These are phyloP conservation scores for Zygoascus meyerae DNA, from an alignment of 1,139 yeast species.

Conservation along the genomic window DNA sequence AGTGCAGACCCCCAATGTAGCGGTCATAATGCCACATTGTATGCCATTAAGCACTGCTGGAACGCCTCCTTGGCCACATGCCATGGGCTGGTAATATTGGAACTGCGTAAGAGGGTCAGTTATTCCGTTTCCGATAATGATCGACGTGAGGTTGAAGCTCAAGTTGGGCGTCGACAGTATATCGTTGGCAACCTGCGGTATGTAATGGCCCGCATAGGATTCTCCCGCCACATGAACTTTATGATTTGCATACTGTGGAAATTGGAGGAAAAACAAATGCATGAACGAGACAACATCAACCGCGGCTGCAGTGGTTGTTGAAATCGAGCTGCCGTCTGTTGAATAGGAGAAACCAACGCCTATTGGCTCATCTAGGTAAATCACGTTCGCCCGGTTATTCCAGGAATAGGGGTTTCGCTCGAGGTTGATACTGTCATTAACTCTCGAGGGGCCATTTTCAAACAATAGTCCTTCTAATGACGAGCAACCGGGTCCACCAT, in stretches of 20 bases:
- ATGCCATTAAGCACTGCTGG: constrained; percentile 69
- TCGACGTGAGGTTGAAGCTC: constrained; percentile 76
- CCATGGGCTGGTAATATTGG: constrained; percentile 92
- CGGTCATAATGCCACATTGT: constrained; percentile 72
- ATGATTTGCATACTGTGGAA: constrained; percentile 69
- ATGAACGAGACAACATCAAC: constrained; percentile 89
- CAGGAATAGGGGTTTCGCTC: constrained; percentile 59
- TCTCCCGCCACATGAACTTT: constrained; percentile 97
- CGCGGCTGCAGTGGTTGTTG: constrained; percentile 66
- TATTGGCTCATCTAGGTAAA: constrained; percentile 68
- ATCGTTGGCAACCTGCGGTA: constrained; percentile 88
- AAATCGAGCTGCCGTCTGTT: constrained; percentile 12
- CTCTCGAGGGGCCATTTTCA: constrained; percentile 22
- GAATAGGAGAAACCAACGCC: constrained; percentile 71
- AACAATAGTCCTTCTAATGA: constrained; percentile 28
- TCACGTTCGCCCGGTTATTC: constrained; percentile 63
- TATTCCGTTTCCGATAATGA: constrained; percentile 91
- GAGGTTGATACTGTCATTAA: constrained; percentile 42
- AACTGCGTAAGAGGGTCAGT: constrained; percentile 92
- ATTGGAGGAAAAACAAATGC: constrained; percentile 82
- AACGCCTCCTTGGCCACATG: constrained; percentile 90
- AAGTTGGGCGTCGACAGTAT: constrained; percentile 62
- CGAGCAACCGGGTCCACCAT: constrained; percentile 78
- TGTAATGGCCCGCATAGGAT: constrained; percentile 98
- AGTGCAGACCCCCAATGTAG: constrained; percentile 70